These are phyloP conservation scores for Epicoccum nigrum DNA, from an alignment of 2,329 filamentous ascomycete genomes.

Conservation along the genomic window DNA sequence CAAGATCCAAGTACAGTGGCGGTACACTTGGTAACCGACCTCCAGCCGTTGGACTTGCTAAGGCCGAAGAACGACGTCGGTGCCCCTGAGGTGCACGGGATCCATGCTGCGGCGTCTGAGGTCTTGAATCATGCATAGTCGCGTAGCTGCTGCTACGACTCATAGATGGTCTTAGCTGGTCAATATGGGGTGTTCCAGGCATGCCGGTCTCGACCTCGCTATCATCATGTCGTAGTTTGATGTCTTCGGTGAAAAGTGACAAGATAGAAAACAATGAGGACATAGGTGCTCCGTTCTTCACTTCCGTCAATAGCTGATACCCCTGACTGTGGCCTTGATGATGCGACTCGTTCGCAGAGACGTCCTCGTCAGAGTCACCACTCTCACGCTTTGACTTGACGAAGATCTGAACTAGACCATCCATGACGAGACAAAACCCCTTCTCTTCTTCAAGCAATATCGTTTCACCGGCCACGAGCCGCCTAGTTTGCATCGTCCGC, in stretches of 20 bases:
- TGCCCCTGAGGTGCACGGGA: slow-evolving; percentile 29
- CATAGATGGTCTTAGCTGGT: slow-evolving; percentile 26
- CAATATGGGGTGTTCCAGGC: slow-evolving; percentile 35
- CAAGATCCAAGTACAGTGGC: slow-evolving; percentile 71
- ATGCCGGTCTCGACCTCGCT: slow-evolving; percentile 57
- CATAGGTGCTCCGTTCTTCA: slow-evolving; percentile 98
- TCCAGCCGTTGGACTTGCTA: slow-evolving; percentile 45
- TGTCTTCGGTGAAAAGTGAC: slow-evolving; percentile 94
- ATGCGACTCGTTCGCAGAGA: slow-evolving; percentile 62
- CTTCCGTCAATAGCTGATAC: slow-evolving; percentile 94
- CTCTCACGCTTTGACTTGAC: slow-evolving; percentile 77
- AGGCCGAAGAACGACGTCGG: slow-evolving; percentile 35
- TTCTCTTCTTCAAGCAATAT: slow-evolving; percentile 96
- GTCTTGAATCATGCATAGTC: slow-evolving; percentile 37
- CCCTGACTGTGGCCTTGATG: slow-evolving; percentile 71
- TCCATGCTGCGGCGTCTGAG: slow-evolving; percentile 36
- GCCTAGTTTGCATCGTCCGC: slow-evolving; percentile 95
- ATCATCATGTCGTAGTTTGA: slow-evolving; percentile 73
- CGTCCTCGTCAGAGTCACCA: slow-evolving; percentile 53
- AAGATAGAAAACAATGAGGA: slow-evolving; percentile 97
- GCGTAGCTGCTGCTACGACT: slow-evolving; percentile 40
- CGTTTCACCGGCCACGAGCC: slow-evolving; percentile 94
- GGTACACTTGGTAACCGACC: slow-evolving; percentile 66
- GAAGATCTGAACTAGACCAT: slow-evolving; percentile 95
- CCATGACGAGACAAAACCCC: slow-evolving; percentile 95